Evolutionary conservation across 2,329 filamentous ascomycete species (phyloP).

Genomic region (Parastagonospora avenae): DNA sequence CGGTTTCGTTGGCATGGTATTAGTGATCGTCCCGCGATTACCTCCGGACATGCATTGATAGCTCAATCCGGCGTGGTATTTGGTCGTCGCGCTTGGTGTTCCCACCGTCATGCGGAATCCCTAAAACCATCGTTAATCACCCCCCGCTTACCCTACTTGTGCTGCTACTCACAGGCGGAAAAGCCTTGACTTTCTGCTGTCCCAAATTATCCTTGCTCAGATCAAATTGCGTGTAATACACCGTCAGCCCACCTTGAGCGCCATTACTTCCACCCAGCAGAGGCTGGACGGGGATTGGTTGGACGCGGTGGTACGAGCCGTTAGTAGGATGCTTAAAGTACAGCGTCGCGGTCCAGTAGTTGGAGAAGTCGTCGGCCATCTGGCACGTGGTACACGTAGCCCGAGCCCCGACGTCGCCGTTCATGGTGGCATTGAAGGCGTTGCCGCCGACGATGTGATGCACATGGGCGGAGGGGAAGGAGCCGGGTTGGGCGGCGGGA

Average conservation of each 20-base stretch:
- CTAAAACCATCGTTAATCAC: conserved; percentile 8
- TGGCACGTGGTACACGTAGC: conserved; percentile 35
- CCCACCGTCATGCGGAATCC: conserved; percentile 39
- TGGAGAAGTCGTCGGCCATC: conserved; percentile 28
- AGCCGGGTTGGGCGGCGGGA: conserved; percentile 28
- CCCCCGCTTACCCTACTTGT: neutral
- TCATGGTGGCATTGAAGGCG: conserved; percentile 33
- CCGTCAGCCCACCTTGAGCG: conserved; percentile 30
- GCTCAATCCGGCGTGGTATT: conserved; percentile 24
- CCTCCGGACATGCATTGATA: conserved; percentile 26
- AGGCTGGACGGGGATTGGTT: conserved; percentile 27
- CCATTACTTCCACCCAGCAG: conserved; percentile 29
- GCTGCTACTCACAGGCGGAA: conserved; percentile 23
- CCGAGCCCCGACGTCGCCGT: conserved; percentile 23
- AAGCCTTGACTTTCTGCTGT: conserved; percentile 22
- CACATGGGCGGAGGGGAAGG: conserved; percentile 25
- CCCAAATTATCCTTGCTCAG: conserved; percentile 38
- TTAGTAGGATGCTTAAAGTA: conserved; percentile 36
- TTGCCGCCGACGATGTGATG: conserved; percentile 38
- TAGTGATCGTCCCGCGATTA: conserved; percentile 25
- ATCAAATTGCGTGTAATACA: conserved; percentile 40
- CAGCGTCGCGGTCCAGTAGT: conserved; percentile 31
- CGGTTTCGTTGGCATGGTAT: conserved; percentile 26
- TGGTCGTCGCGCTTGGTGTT: conserved; percentile 33
- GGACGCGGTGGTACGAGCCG: conserved; percentile 32